Base-by-base conservation (phyloP, 345 rosid genomes). In the Gynandropsis gynandra region DNA sequence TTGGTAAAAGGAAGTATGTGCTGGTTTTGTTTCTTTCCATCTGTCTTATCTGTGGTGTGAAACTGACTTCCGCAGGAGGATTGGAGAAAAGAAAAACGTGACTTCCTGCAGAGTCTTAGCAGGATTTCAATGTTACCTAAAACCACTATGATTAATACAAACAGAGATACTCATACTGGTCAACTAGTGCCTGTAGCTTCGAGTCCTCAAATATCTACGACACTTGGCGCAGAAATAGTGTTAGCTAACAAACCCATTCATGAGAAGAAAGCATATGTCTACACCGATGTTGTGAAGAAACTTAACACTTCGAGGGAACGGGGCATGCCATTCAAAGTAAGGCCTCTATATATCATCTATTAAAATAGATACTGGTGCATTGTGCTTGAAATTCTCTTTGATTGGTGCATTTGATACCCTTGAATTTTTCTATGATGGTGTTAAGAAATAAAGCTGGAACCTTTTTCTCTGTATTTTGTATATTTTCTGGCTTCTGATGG, bases 1-100 rank as follows among this genome's bases (percentile, higher is more conserved):
- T 29, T 39, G 59, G 46, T 52, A 38, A 51, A 45, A 40, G 16
- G 45, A 46, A 38, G 10, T 47, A 20, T 10, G 27, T 47, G 16
- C 46, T 56, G 29, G 50, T 42, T 56, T 42, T 46, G 3, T 37
- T 13, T 37, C 41, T 37, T 37, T 3, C 9, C 11, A 37, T 37
- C 8, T 10, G 4, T 13, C 31, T 13, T 52, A 36, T 50, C 13
- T 61, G 50, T 49, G 29, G 16, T 61, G 61, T 37, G 45, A 50
- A 55, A 54, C 21, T 57, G 36, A 46, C 20, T 63, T 39, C 50
- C 69, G 72, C 80, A 92, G 97, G 97, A 85, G 19, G 89, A 85
- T 65, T 87, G 98, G 97, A 78, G 83, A 66, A 92, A 85, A 64
- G 95, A 83, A 74, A 92, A 81, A 50, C 93, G 84, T 36, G 90